Evolutionary conservation across 305 asterid species (phyloP), one percentile per base, ranked within the genome.

Genomic region (Rubia tinctorum): DNA sequence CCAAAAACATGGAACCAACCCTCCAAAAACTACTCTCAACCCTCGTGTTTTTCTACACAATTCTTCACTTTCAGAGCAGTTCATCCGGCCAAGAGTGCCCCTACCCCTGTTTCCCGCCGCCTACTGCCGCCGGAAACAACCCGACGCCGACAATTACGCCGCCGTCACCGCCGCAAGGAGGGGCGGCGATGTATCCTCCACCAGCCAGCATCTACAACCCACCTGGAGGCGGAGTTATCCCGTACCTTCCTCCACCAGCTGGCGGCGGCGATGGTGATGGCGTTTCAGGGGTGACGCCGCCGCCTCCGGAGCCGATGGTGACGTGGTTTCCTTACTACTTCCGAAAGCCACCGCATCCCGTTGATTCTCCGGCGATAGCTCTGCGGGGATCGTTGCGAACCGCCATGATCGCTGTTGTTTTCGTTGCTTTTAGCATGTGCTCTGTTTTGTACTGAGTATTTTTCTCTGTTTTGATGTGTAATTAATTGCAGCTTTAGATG

Each of bases 31-130:
- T 81, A 30, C 76, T 86, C 82, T 37, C 77, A 23, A 34, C 75
- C 53, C 83, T 91, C 14, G 15, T 88, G 3, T 20, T 78, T 22
- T 70, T 85, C 78, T 77, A 80, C 76, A 56, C 76, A 37, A 3
- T 79, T 47, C 86, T 88, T 23, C 51, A 76, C 42, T 78, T 67
- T 74, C 88, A 83, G 49, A 70, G 83, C 39, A 62, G 63, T 61
- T 70, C 88, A 2, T 71, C 82, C 27, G 47, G 95, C 37, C 98
- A 92, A 75, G 96, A 85, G 51, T 93, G 98, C 70, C 96, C 88
- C 0, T 93, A 93, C 56, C 98, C 98, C 8, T 93, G 98, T 43
- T 86, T 72, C 53, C 98, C 98, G 0, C 90, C 98, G 22, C 97
- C 98, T 0, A 89, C 82, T 2, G 97, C 91, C 18, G 75, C 91